Conservation (phyloP, 2,329 filamentous ascomycete genomes). For the Fusarium guadeloupense region DNA sequence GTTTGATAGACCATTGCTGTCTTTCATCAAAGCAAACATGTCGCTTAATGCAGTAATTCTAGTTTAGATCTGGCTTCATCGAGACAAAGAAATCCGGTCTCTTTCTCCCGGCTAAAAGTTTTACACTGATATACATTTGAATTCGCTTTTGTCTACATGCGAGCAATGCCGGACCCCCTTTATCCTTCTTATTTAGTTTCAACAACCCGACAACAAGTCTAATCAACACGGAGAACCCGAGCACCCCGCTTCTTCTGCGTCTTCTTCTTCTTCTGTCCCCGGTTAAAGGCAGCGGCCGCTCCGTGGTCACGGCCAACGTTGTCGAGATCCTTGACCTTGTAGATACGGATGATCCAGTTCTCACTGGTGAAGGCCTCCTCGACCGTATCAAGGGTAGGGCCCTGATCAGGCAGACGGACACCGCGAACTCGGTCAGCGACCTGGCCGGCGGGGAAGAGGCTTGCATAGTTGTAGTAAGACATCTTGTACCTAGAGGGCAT, state of each 20-base stretch:
- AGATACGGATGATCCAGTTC: conserved; percentile 99
- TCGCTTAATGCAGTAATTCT: not conserved
- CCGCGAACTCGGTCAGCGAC: conserved; percentile 89
- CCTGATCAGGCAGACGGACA: conserved; percentile 80
- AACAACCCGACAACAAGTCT: conserved; percentile 43
- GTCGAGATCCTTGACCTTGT: conserved; percentile 99
- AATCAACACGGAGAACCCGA: conserved; percentile 77
- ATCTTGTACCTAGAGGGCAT: conserved; percentile 88
- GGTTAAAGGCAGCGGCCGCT: conserved; percentile 73
- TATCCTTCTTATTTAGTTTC: conserved; percentile 33
- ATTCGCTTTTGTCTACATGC: conserved; percentile 48
- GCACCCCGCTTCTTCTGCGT: conserved; percentile 75
- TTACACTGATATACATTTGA: conserved; percentile 53
- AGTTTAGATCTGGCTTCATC: not conserved
- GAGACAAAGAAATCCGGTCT: conserved; percentile 20
- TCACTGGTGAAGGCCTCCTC: conserved; percentile 99
- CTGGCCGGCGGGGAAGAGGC: conserved; percentile 90
- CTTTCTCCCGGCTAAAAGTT: conserved; percentile 35
- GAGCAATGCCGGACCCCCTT: conserved; percentile 32
- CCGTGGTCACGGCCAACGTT: conserved; percentile 92
- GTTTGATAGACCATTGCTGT: not conserved
- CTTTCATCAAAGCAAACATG: conserved; percentile 8
- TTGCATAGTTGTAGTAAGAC: conserved; percentile 98
- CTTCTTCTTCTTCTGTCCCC: conserved; percentile 87
- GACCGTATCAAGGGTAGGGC: conserved; percentile 85